Evolutionary conservation across 23 red algal species (phyloP).

Genomic region (Gracilaria caudata): DNA sequence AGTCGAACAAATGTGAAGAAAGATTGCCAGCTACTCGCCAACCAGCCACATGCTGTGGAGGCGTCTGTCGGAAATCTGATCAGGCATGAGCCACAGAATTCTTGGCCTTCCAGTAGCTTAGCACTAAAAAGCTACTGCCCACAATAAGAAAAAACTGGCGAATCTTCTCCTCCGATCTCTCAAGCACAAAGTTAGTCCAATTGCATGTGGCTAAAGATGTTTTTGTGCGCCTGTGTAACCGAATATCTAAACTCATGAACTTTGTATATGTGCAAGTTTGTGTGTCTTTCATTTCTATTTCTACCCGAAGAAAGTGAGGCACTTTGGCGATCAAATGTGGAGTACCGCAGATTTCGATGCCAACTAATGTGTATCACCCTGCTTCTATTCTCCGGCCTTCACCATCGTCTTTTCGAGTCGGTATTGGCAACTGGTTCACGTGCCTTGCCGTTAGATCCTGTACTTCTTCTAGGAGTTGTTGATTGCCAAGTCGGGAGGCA

Average conservation of each 20-base stretch:
- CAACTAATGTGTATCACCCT: not conserved
- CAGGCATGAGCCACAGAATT: no score
- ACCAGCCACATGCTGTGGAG: no score
- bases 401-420: not conserved
- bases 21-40: no score
- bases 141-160: not conserved
- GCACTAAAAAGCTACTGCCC: no score
- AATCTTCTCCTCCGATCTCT: not conserved
- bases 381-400: constrained; percentile 1
- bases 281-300: not conserved
- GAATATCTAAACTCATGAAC: not conserved
- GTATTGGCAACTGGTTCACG: constrained; percentile 9
- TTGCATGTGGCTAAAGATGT: not conserved
- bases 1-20: not conserved
- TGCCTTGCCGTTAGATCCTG: constrained; percentile 68
- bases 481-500: constrained; percentile 60
- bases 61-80: no score
- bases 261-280: not conserved
- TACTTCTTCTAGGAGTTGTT: constrained; percentile 67
- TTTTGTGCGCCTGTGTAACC: not conserved
- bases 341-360: not conserved
- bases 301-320: not conserved
- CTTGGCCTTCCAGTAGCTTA: no score
- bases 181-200: not conserved
- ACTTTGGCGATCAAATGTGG: not conserved